These are phyloP conservation scores for Microcera coccophila DNA, from an alignment of 2,329 filamentous ascomycete genomes.

Conservation along the genomic window DNA sequence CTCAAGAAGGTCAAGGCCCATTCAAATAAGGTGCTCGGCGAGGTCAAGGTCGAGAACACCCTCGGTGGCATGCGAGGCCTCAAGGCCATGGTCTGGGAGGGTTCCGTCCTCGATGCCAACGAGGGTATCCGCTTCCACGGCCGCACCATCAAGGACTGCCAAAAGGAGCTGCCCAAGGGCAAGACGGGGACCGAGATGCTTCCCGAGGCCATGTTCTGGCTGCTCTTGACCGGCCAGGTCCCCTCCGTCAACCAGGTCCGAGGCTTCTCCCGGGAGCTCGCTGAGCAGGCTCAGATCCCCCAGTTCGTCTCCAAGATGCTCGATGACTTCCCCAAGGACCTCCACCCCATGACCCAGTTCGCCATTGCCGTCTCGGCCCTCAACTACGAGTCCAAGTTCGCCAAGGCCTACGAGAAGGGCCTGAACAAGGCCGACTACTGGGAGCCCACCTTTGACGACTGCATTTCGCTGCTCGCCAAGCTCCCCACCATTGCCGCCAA, in stretches of 20 bases:
- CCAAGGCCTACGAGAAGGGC: slow-evolving; percentile 85
- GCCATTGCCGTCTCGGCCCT: slow-evolving; percentile 92
- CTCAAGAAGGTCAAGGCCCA: slow-evolving; percentile 90
- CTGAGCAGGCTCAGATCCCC: slow-evolving; percentile 79
- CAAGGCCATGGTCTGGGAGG: slow-evolving; percentile 98
- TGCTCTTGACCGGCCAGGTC: slow-evolving; percentile 88
- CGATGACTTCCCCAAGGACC: slow-evolving; percentile 79
- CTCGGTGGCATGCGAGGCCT: slow-evolving; percentile 96
- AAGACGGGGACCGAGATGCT: slow-evolving; percentile 93
- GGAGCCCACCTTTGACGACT: slow-evolving; percentile 96
- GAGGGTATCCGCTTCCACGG: slow-evolving; percentile 98
- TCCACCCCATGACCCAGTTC: slow-evolving; percentile 98
- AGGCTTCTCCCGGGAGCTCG: slow-evolving; percentile 77
- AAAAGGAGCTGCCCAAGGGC: slow-evolving; percentile 88
- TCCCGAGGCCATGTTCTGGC: slow-evolving; percentile 99
- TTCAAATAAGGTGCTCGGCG: slow-evolving; percentile 76
- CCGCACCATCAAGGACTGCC: slow-evolving; percentile 96
- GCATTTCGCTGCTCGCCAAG: slow-evolving; percentile 89
- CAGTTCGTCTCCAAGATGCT: slow-evolving; percentile 82
- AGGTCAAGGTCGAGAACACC: slow-evolving; percentile 90
- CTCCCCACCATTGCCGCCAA: slow-evolving; percentile 94
- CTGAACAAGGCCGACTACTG: slow-evolving; percentile 96
- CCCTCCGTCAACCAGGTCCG: slow-evolving; percentile 80
- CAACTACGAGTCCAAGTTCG: slow-evolving; percentile 91
- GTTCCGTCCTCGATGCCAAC: slow-evolving; percentile 91